Conservation (phyloP, 805 yeast species). For the Metschnikowia lochheadii region DNA sequence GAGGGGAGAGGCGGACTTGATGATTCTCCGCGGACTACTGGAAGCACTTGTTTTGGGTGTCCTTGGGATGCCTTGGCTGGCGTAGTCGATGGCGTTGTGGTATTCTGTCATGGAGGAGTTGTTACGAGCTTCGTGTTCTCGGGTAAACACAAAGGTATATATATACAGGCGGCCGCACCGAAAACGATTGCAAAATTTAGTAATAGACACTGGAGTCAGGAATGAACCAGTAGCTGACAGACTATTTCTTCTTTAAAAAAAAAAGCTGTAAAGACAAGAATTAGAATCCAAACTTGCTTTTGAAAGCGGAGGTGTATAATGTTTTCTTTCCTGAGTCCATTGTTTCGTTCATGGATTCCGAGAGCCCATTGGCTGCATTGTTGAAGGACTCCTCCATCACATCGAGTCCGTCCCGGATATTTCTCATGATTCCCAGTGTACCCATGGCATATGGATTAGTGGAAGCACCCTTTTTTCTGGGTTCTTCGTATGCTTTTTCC, state of each 20-base stretch:
- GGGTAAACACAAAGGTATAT: background rate
- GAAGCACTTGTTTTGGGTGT: background rate
- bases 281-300: constrained; percentile 51
- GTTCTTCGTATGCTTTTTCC: constrained; percentile 40
- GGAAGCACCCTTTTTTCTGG: constrained; percentile 35
- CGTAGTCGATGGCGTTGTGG: background rate
- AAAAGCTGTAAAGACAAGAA: too few relatives aligned
- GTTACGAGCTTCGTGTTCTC: background rate
- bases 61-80: background rate
- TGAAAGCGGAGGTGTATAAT: constrained; percentile 48
- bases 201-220: background rate
- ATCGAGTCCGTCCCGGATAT: constrained; percentile 51
- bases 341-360: constrained; percentile 51
- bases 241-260: too few relatives aligned
- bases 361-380: constrained; percentile 52
- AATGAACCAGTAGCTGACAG: background rate
- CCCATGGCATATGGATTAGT: constrained; percentile 37
- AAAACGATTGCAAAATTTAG: background rate
- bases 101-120: background rate
- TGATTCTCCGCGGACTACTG: constrained; percentile 4
- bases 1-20: constrained; percentile 27
- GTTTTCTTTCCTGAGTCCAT: constrained; percentile 48
- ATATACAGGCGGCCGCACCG: constrained; percentile 2
- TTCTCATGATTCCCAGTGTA: constrained; percentile 35
- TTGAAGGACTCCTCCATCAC: constrained; percentile 50